Percentiles rank a stretch among this genome's conserved stretches.
phyloP scores from a whole-genome alignment of 129 eudicot species.

The Flaveria linearis region DNA sequence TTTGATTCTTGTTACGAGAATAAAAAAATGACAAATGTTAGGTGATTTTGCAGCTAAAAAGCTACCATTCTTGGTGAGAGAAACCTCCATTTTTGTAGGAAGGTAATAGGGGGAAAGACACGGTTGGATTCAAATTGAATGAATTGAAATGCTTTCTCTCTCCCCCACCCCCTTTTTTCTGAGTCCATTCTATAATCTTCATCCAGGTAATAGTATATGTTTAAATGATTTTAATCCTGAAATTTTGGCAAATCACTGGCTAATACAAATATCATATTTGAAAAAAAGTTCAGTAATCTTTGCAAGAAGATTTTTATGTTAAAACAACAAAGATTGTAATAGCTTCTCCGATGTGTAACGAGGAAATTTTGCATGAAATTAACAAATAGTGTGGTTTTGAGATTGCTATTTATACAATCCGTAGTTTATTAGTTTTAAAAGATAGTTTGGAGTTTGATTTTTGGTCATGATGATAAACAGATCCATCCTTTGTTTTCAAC shows the following conservation, averaged over 20 bases:
- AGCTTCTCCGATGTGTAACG: not conserved
- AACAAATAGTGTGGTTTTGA: not conserved
- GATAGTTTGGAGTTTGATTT: not conserved
- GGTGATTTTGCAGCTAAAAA: slow-evolving; percentile 27
- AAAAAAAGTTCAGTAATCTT: too few relatives aligned
- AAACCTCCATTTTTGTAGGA: slow-evolving; percentile 36
- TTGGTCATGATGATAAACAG: slow-evolving; percentile 24
- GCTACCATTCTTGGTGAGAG: slow-evolving; percentile 11
- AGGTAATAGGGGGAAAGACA: slow-evolving; percentile 36
- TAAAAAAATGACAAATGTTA: slow-evolving; percentile 26
- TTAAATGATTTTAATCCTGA: slow-evolving; percentile 12
- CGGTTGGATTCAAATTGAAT: slow-evolving; percentile 32
- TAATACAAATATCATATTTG: not conserved
- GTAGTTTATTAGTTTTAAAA: not conserved
- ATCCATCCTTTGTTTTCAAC: slow-evolving; percentile 6
- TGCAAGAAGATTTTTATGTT: too few relatives aligned
- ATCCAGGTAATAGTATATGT: slow-evolving; percentile 34
- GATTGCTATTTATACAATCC: not conserved
- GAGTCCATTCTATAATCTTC: slow-evolving; percentile 32
- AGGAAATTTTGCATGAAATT: slow-evolving; percentile 2
- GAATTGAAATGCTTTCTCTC: slow-evolving; percentile 27
- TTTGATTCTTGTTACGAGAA: slow-evolving; percentile 7
- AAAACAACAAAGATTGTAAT: slow-evolving; percentile 5
- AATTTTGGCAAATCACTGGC: slow-evolving; percentile 5
- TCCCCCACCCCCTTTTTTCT: slow-evolving; percentile 20